Evolutionary conservation across 768 basidiomycete genomes (phyloP), one percentile per base, ranked within the genome.

Genomic region (Termitomyces sp.): DNA sequence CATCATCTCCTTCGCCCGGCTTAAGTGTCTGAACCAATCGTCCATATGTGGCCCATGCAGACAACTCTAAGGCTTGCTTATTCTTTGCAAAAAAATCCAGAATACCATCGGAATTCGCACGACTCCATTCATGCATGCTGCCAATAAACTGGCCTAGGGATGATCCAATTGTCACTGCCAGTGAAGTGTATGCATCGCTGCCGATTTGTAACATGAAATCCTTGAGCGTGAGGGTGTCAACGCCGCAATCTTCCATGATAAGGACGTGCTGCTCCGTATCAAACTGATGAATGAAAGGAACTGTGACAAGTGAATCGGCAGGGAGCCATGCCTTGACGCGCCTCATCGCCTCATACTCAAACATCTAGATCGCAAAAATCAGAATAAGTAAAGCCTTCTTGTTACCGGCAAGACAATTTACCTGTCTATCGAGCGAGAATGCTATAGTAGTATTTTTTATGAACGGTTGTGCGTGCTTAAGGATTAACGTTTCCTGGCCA

Each of bases 201-300:
- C 56, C 60, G 35, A 74, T 73, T 33, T 71, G 66, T 40, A 68
- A 58, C 64, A 73, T 64, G 59, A 70, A 71, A 3, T 67, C 68
- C 63, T 83, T 82, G 55, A 84, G 72, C 1, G 72, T 70, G 12
- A 70, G 56, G 26, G 67, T 59, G 19, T 63, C 61, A 33, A 63
- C 65, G 3, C 86, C 86, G 51, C 73, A 75, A 56, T 88, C 86
- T 45, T 85, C 81, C 75, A 87, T 85, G 64, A 88, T 76, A 40
- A 87, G 74, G 14, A 77, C 78, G 58, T 79, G 71, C 10, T 65
- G 72, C 26, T 68, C 70, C 41, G 75, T 65, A 61, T 88, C 85
- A 63, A 80, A 78, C 35, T 73, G 66, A 62, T 79, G 70, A 15
- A 87, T 70, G 6, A 56, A 64, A 1, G 85, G 85, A 4, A 81